phyloP scores from a whole-genome alignment of 2,329 filamentous ascomycete species.

The Colletotrichum sidae region DNA sequence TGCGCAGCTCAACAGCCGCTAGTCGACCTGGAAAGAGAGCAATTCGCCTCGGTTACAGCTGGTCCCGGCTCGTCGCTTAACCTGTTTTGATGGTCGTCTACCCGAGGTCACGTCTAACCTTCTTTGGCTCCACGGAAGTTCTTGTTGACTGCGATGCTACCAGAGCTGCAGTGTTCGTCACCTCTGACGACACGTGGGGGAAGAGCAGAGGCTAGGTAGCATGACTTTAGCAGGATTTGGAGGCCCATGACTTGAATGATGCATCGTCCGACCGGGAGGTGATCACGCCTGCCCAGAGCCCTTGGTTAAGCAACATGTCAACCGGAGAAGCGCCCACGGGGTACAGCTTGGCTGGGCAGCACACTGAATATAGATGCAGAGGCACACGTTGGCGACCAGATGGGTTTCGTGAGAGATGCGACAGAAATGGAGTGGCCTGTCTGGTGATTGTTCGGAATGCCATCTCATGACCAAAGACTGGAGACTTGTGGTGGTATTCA shows the following conservation, averaged over 20 bases:
- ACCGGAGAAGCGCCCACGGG: constrained; percentile 11
- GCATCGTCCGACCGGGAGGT: constrained; percentile 14
- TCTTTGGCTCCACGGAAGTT: too few relatives aligned
- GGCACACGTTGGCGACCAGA: constrained; percentile 6
- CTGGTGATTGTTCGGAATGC: constrained; percentile 24
- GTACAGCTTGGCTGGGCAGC: constrained; percentile 20
- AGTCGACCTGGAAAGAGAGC: neutral
- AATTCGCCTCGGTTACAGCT: too few relatives aligned
- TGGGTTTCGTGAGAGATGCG: constrained; percentile 34
- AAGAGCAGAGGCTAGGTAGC: constrained; percentile 12
- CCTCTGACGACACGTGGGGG: neutral
- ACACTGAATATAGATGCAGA: neutral
- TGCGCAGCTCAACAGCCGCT: constrained; percentile 18
- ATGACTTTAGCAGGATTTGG: constrained; percentile 14
- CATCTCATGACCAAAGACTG: neutral
- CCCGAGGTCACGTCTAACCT: too few relatives aligned
- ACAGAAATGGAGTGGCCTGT: constrained; percentile 26
- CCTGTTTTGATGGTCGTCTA: too few relatives aligned
- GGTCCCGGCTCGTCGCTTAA: too few relatives aligned
- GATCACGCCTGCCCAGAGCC: constrained; percentile 4
- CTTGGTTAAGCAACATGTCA: constrained; percentile 11
- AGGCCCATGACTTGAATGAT: constrained; percentile 5
- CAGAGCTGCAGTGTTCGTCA: neutral
- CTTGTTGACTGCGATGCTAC: too few relatives aligned
- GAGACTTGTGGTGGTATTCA: constrained; percentile 1